These are phyloP conservation scores for Phytophthora colocasiae DNA, from an alignment of 352 stramenopile species.

Conservation along the genomic window DNA sequence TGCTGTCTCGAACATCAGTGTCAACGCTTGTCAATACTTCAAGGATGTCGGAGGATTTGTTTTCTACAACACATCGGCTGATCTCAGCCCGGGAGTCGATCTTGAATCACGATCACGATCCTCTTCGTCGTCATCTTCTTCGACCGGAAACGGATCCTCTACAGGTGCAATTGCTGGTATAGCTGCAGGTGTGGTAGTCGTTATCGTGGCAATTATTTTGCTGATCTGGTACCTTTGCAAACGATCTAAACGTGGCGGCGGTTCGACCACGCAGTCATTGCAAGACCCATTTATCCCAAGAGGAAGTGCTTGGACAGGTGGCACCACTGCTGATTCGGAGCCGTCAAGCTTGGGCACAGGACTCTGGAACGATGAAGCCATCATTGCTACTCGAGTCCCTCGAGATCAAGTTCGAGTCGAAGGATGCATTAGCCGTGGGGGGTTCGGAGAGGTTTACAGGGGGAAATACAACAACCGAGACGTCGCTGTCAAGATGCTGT, in stretches of 20 bases:
- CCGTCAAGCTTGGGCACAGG: conserved; percentile 2
- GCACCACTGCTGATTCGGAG: conserved; percentile 7
- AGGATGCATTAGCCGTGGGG: conserved; percentile 25
- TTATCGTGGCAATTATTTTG: conserved; percentile 8
- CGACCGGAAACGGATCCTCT: not conserved
- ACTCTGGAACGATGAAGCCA: conserved; percentile 11
- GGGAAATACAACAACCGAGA: conserved; percentile 43
- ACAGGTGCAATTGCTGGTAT: not conserved
- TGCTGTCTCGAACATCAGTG: not conserved
- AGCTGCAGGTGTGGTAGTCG: not conserved
- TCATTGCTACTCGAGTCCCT: conserved; percentile 18
- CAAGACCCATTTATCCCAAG: conserved; percentile 8
- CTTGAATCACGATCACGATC: too few relatives aligned
- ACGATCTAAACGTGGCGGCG: not conserved
- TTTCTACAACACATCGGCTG: too few relatives aligned
- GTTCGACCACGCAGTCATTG: not conserved
- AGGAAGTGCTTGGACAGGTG: conserved; percentile 8
- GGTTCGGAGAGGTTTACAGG: conserved; percentile 49
- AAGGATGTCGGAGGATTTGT: not conserved
- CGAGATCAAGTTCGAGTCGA: conserved; percentile 9
- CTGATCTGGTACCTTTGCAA: conserved; percentile 1
- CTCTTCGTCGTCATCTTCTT: too few relatives aligned
- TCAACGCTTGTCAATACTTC: too few relatives aligned
- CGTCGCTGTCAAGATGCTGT: conserved; percentile 55
- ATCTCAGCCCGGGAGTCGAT: not conserved